Evolutionary conservation across 768 basidiomycete genomes (phyloP), one percentile per base, ranked within the genome.

Genomic region (Leccinum incarnatum): DNA sequence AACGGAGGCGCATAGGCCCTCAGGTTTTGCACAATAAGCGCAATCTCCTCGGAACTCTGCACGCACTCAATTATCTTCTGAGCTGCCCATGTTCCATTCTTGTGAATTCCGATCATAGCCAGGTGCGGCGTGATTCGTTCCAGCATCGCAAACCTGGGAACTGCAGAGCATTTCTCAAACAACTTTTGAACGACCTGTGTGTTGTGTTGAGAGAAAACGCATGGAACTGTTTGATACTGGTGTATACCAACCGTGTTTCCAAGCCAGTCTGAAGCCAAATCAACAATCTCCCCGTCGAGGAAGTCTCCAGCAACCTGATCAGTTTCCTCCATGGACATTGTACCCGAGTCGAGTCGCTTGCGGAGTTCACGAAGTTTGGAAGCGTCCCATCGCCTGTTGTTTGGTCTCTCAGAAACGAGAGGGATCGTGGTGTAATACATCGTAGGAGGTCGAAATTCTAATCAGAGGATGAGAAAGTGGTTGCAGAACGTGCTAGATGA

Each of bases 71-170:
- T 98, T 69, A 97, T 94, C 81, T 98, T 98, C 75, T 99, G 97
- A 3, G 95, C 95, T 3, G 96, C 96, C 97, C 97, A 98, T 1
- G 97, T 99, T 29, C 97, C 97, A 65, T 99, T 98, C 80, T 98
- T 98, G 80, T 99, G 97, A 56, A 96, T 95, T 27, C 97, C 97
- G 63, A 98, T 97, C 85, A 93, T 92, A 23, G 96, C 96, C 42
- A 99, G 79, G 71, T 96, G 91, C 51, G 97, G 97, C 4, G 86
- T 83, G 61, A 98, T 89, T 51, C 95, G 87, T 67, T 98, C 95
- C 55, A 99, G 79, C 91, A 99, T 95, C 15, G 88, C 87, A 62
- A 93, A 83, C 65, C 95, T 81, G 30, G 94, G 87, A 3, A 68
- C 76, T 40, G 85, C 74, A 14, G 92, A 91, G 69, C 92, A 93